phyloP scores from a whole-genome alignment of 2,329 filamentous ascomycete species.

The Pseudodiploospora longispora region DNA sequence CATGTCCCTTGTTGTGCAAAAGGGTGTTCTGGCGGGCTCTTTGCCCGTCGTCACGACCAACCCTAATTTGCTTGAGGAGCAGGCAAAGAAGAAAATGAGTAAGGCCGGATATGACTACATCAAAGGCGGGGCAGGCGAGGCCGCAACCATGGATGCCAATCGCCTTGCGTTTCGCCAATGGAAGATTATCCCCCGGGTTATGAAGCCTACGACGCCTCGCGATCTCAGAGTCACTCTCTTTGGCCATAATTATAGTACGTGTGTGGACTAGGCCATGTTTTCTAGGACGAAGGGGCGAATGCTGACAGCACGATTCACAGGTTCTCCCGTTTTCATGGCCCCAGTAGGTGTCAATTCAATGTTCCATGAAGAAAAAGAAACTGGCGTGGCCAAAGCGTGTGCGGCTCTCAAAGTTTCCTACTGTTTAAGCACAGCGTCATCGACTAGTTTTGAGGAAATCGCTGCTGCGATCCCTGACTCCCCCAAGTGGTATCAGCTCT shows the following conservation, averaged over 20 bases:
- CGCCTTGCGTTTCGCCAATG: slow-evolving; percentile 46
- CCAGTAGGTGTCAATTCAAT: slow-evolving; percentile 63
- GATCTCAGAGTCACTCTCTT: slow-evolving; percentile 47
- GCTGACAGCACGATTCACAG: slow-evolving; percentile 16
- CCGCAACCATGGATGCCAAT: slow-evolving; percentile 53
- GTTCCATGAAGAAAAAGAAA: slow-evolving; percentile 58
- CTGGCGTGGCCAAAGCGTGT: slow-evolving; percentile 55
- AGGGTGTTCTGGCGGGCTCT: slow-evolving; percentile 40
- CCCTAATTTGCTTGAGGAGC: slow-evolving; percentile 46
- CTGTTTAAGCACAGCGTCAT: slow-evolving; percentile 57
- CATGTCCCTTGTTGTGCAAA: slow-evolving; percentile 40
- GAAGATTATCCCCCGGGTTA: slow-evolving; percentile 44
- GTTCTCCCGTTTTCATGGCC: slow-evolving; percentile 45
- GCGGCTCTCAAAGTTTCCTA: slow-evolving; percentile 54
- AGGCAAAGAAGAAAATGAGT: slow-evolving; percentile 41
- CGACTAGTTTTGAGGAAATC: slow-evolving; percentile 58
- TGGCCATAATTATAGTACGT: slow-evolving; percentile 35
- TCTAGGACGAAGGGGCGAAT: slow-evolving; percentile 7
- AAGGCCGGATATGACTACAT: slow-evolving; percentile 50
- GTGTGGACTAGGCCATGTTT: not conserved
- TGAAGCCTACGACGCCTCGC: slow-evolving; percentile 34
- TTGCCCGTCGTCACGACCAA: slow-evolving; percentile 50
- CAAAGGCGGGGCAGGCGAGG: slow-evolving; percentile 53
- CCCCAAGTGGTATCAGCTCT: slow-evolving; percentile 64
- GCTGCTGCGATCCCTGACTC: slow-evolving; percentile 49